Evolutionary conservation across 805 yeast genomes (phyloP).

Genomic region (Helenozyma baotianmanensis): DNA sequence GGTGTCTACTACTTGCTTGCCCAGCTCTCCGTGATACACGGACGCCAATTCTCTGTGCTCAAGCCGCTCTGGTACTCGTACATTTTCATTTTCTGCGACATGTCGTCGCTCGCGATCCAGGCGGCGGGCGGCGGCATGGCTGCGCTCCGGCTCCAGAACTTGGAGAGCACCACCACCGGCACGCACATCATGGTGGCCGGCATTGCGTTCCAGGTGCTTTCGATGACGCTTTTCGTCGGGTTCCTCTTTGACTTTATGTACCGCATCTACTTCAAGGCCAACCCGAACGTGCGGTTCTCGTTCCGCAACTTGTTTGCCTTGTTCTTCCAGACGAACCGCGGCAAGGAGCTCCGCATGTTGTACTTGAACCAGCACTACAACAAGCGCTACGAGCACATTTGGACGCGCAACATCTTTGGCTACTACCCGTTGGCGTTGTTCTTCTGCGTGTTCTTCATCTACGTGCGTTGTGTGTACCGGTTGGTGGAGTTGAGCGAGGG

Average conservation of each 20-base stretch:
- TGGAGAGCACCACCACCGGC: conserved; percentile 40
- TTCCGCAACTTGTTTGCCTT: conserved; percentile 14
- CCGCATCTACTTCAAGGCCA: conserved; percentile 30
- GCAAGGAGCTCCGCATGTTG: conserved; percentile 14
- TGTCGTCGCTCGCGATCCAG: conserved; percentile 43
- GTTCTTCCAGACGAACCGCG: conserved; percentile 20
- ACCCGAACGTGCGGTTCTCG: conserved; percentile 23
- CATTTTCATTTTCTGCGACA: conserved; percentile 63
- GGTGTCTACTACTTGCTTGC: conserved; percentile 73
- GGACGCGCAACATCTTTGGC: conserved; percentile 34
- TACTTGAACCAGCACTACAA: conserved; percentile 26
- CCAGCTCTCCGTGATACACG: conserved; percentile 56
- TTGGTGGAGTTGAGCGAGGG: conserved; percentile 69
- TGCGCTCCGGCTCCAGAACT: conserved; percentile 17
- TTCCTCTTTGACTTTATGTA: conserved; percentile 46
- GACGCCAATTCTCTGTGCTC: conserved; percentile 40
- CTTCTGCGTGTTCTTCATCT: conserved; percentile 49
- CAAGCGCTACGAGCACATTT: conserved; percentile 28
- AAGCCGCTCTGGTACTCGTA: conserved; percentile 60
- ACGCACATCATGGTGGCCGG: conserved; percentile 74
- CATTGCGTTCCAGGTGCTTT: conserved; percentile 66
- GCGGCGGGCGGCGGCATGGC: conserved; percentile 26
- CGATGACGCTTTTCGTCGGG: conserved; percentile 57
- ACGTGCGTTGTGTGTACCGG: conserved; percentile 68
- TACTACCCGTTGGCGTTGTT: conserved; percentile 44